A percentile compares a stretch with the other conserved stretches of the same genome.
Evolutionary conservation across 208 protist genomes (phyloP).

Genomic region (Wallacemonas sp.): DNA sequence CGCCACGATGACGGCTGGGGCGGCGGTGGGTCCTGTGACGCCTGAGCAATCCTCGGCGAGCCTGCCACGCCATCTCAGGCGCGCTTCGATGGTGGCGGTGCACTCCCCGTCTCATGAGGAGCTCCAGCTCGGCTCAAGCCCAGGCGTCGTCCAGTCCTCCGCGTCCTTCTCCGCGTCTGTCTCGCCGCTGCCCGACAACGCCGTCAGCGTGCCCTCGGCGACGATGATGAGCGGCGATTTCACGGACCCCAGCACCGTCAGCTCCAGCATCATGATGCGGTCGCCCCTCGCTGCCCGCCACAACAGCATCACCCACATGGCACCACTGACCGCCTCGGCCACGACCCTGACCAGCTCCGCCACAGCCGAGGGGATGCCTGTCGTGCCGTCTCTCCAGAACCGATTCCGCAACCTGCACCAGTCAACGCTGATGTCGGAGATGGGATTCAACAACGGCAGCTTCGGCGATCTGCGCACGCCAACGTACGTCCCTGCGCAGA

Average conservation of each 20-base stretch:
- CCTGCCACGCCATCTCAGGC: not conserved
- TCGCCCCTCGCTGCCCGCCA: too few relatives aligned
- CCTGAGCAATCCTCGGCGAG: not conserved
- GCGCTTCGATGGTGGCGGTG: not conserved
- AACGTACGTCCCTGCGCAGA: not conserved
- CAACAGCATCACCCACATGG: too few relatives aligned
- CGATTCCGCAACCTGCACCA: not conserved
- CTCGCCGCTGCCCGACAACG: not conserved
- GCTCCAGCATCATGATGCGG: too few relatives aligned
- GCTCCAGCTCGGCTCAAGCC: not conserved
- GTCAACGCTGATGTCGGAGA: not conserved
- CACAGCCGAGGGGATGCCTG: not conserved
- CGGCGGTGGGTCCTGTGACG: not conserved
- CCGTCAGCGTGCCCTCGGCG: not conserved
- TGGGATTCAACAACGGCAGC: conserved; percentile 8
- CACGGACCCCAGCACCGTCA: too few relatives aligned
- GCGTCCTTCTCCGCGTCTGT: not conserved
- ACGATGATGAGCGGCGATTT: too few relatives aligned
- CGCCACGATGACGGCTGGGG: not conserved
- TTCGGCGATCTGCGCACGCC: conserved; percentile 1
- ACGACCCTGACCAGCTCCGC: not conserved
- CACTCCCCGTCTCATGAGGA: not conserved
- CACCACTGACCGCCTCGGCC: not conserved
- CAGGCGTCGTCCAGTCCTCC: not conserved
- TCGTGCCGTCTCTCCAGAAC: not conserved